A percentile compares a stretch with the other conserved stretches of the same genome.
Evolutionary conservation across 257 asterid species (phyloP).

Genomic region (Datura wrightii): DNA sequence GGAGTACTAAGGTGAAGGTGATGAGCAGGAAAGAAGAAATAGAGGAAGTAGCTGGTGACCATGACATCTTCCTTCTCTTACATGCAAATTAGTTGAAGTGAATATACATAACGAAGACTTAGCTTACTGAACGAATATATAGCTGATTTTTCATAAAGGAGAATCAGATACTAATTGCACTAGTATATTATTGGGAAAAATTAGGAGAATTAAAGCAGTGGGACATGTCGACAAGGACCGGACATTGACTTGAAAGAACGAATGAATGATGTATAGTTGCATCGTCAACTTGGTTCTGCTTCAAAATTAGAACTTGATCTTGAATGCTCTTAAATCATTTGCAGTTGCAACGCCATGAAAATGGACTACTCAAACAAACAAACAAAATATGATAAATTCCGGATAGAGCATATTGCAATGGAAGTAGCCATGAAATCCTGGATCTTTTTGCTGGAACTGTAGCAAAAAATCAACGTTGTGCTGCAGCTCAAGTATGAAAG

Average conservation of each 20-base stretch:
- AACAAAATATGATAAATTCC: constrained; percentile 57
- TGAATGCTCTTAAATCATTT: constrained; percentile 44
- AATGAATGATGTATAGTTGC: too few species aligned
- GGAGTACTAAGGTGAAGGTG: background rate
- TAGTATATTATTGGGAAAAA: too few species aligned
- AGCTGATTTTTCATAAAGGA: background rate
- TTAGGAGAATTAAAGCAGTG: too few species aligned
- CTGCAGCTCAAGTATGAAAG: too few species aligned
- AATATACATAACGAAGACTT: background rate
- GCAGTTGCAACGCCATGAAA: constrained; percentile 46
- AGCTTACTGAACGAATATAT: too few species aligned
- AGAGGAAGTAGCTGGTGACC: background rate
- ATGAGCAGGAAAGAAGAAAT: background rate
- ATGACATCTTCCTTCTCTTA: background rate
- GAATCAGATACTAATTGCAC: background rate
- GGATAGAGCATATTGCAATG: constrained; percentile 68
- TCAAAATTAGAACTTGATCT: too few species aligned
- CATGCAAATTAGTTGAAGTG: background rate
- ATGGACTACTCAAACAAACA: constrained; percentile 62
- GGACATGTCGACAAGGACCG: too few species aligned
- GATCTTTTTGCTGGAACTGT: too few species aligned
- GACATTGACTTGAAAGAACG: too few species aligned
- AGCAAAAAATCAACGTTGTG: too few species aligned
- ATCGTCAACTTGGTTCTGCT: too few species aligned
- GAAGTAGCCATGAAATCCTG: constrained; percentile 58